phyloP scores from a whole-genome alignment of 2,329 filamentous ascomycete genomes.

The Delphinella strobiligena region DNA sequence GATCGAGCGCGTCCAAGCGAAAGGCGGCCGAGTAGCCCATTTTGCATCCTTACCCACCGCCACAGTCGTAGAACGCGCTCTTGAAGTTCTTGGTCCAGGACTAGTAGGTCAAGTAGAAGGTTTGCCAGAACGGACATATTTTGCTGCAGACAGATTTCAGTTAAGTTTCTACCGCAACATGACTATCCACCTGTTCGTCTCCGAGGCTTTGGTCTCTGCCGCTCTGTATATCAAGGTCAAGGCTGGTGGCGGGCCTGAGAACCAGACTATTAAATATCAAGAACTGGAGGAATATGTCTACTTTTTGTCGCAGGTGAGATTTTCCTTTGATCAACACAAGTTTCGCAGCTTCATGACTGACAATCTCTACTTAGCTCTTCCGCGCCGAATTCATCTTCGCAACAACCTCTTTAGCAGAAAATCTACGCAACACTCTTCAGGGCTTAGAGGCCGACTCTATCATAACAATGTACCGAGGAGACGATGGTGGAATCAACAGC shows the following conservation, averaged over 20 bases:
- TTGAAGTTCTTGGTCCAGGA: conserved; percentile 83
- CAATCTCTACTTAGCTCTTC: conserved; percentile 53
- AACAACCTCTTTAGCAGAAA: conserved; percentile 66
- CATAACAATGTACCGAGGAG: conserved; percentile 51
- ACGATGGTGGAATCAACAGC: conserved; percentile 45
- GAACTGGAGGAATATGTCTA: conserved; percentile 67
- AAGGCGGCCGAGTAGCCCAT: conserved; percentile 86
- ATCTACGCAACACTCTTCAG: conserved; percentile 66
- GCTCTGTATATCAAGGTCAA: conserved; percentile 89
- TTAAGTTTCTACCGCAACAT: conserved; percentile 98
- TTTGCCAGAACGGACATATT: conserved; percentile 82
- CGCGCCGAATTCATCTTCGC: conserved; percentile 95
- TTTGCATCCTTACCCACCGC: conserved; percentile 71
- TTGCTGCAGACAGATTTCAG: conserved; percentile 87
- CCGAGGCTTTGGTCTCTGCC: conserved; percentile 78
- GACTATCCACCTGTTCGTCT: conserved; percentile 97
- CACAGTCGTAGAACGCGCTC: conserved; percentile 73
- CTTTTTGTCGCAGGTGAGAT: conserved; percentile 64
- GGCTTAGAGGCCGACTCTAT: conserved; percentile 70
- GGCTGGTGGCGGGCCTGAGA: conserved; percentile 69
- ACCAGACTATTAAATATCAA: conserved; percentile 65
- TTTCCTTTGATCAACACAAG: too few relatives aligned
- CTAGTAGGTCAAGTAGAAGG: conserved; percentile 71
- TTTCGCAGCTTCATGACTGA: too few relatives aligned
- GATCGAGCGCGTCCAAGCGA: conserved; percentile 64